Conservation (phyloP, 192 early-diverging fungal genomes). For the Coemansia javaensis region DNA sequence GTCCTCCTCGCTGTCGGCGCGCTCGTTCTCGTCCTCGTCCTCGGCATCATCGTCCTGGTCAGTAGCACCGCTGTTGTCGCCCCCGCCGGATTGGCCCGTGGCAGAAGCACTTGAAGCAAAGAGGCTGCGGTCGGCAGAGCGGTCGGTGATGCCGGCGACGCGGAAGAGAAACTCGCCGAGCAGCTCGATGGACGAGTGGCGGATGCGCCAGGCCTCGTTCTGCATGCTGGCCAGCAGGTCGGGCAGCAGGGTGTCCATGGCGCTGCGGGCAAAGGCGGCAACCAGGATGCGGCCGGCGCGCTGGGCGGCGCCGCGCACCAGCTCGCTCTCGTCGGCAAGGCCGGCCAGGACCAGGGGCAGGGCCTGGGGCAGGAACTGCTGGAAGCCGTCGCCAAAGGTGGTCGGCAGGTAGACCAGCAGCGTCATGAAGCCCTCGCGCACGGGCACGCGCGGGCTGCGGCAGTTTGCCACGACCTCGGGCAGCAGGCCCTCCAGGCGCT, state of each 20-base stretch:
- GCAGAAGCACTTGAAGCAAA: too few species aligned
- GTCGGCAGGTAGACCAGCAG: conserved; percentile 93
- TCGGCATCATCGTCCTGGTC: conserved; percentile 40
- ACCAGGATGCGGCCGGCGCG: conserved; percentile 93
- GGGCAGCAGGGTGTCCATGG: conserved; percentile 85
- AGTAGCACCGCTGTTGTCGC: conserved; percentile 11
- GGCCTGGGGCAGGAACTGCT: conserved; percentile 80
- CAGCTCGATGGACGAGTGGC: conserved; percentile 88
- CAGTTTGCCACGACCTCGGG: conserved; percentile 85
- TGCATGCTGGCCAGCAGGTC: conserved; percentile 86
- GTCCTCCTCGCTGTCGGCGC: not conserved
- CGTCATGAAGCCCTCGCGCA: conserved; percentile 96
- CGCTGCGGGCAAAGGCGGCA: conserved; percentile 78
- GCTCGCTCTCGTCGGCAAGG: conserved; percentile 93
- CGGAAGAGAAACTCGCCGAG: conserved; percentile 92
- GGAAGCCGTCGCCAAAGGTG: conserved; percentile 90
- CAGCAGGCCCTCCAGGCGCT: conserved; percentile 78
- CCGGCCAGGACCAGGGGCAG: conserved; percentile 86
- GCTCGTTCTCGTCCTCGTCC: conserved; percentile 47
- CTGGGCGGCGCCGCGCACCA: conserved; percentile 86
- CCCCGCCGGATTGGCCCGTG: too few species aligned
- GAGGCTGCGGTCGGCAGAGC: conserved; percentile 53
- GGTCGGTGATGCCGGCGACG: conserved; percentile 78
- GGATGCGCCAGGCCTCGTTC: conserved; percentile 93
- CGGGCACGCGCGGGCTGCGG: conserved; percentile 62